Evolutionary conservation across 2,329 filamentous ascomycete species (phyloP).

Genomic region (Neopestalotiopsis clavispora): DNA sequence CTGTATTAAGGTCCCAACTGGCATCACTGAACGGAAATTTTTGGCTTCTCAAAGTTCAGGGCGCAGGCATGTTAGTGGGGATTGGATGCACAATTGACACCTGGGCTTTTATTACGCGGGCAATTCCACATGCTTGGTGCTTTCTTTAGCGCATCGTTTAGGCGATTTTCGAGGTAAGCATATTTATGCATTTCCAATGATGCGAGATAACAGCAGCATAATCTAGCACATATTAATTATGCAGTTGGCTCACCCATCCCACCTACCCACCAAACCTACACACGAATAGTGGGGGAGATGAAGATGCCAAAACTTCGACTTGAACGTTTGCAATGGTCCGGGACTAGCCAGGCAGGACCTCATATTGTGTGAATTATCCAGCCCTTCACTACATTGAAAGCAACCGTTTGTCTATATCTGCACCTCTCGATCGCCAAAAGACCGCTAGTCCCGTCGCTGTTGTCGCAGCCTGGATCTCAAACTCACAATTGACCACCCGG

Average conservation of each 20-base stretch:
- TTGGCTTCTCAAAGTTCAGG: neutral
- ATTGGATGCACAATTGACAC: conserved; percentile 1
- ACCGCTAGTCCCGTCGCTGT: neutral
- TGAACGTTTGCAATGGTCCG: neutral
- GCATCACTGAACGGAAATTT: conserved; percentile 3
- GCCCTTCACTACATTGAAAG: neutral
- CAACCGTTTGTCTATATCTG: neutral
- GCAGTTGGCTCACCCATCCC: too few species aligned
- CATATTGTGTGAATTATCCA: neutral
- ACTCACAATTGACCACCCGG: too few species aligned
- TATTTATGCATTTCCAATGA: neutral
- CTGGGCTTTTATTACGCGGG: neutral
- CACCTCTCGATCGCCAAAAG: neutral
- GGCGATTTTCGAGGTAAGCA: neutral
- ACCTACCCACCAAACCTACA: too few species aligned
- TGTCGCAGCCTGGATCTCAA: neutral
- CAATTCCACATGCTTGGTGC: neutral
- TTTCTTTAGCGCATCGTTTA: neutral
- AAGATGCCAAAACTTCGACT: neutral
- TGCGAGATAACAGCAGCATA: too few species aligned
- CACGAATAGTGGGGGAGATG: neutral
- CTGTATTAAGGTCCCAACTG: neutral
- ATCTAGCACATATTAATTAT: too few species aligned
- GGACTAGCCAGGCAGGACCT: neutral
- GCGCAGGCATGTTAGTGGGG: neutral